Evolutionary conservation across 106 monocot genomes (phyloP), one percentile per base, ranked within the genome.

Genomic region (Triglochin maritima): DNA sequence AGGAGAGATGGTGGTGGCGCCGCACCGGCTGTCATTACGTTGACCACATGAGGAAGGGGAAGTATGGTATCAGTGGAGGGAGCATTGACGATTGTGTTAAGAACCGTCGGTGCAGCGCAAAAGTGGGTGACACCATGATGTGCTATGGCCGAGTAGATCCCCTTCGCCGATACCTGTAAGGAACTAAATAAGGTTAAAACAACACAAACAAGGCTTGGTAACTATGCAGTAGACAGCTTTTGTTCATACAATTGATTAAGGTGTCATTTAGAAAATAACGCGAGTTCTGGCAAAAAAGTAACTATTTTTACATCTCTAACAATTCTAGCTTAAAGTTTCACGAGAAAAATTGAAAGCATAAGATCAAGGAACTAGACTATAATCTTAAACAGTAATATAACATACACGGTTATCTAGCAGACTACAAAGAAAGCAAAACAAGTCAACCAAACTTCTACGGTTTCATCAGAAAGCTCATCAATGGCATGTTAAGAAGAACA

Each of bases 11-110:
- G 64, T 4, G 76, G 70, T 10, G 76, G 76, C 9, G 76, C 70
- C 6, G 76, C 76, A 50, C 76, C 76, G 6, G 64, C 76, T 16
- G 76, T 77, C 62, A 64, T 77, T 14, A 77, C 70, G 47, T 69
- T 63, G 47, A 77, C 70, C 4, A 41, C 70, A 9, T 69, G 70
- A 29, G 76, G 76, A 17, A 77, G 70, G 44, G 76, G 76, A 45
- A 64, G 69, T 9, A 69, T 69, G 4, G 10, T 49, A 2, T 77
- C 76, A 42, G 56, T 63, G 6, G 69, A 4, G 9, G 64, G 47
- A 41, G 76, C 76, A 64, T 77, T 69, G 63, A 69, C 29, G 4
- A 77, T 64, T 3, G 48, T 70, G 64, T 77, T 77, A 17, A 77
- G 64, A 4, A 77, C 76, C 17, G 69, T 64, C 7, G 76, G 76